A percentile compares a stretch with the other conserved stretches of the same genome.
Conservation (phyloP, 116 monocot genomes). For the Phalaenopsis hybrid region DNA sequence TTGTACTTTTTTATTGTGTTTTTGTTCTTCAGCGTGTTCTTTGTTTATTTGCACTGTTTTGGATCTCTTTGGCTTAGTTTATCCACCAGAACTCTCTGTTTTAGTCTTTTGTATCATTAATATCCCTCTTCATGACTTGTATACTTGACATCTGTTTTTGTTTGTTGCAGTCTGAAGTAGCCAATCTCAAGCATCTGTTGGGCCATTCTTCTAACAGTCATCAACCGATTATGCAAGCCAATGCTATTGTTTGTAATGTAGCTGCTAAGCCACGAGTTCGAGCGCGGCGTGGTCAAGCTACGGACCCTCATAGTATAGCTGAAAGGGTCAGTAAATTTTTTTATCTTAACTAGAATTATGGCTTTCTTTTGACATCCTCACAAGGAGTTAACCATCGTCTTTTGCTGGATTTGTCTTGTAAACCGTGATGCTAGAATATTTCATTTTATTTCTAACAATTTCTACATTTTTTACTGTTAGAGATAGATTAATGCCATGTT, state of each 20-base stretch:
- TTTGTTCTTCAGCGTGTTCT: neutral
- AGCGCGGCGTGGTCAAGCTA: slow-evolving; percentile 88
- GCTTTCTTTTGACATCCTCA: neutral
- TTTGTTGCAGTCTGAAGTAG: slow-evolving; percentile 20
- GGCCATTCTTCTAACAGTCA: slow-evolving; percentile 22
- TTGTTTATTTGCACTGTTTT: slow-evolving; percentile 7
- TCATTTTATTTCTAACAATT: neutral
- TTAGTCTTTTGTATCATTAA: neutral
- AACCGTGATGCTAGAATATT: neutral
- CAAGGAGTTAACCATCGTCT: neutral
- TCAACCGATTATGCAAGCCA: slow-evolving; percentile 22
- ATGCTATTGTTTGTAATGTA: slow-evolving; percentile 34
- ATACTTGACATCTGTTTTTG: neutral
- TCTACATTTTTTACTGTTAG: neutral
- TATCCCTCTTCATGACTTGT: slow-evolving; percentile 1
- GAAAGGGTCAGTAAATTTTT: slow-evolving; percentile 56
- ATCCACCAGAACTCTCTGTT: slow-evolving; percentile 1
- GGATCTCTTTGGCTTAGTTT: neutral
- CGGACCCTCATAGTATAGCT: slow-evolving; percentile 96
- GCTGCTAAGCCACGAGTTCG: slow-evolving; percentile 49
- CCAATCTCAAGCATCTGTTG: slow-evolving; percentile 19
- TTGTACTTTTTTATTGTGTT: neutral
- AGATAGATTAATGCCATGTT: neutral
- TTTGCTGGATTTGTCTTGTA: neutral
- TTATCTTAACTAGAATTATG: neutral